Evolutionary conservation across 768 basidiomycete species (phyloP).

Genomic region (Boletus huronensis): DNA sequence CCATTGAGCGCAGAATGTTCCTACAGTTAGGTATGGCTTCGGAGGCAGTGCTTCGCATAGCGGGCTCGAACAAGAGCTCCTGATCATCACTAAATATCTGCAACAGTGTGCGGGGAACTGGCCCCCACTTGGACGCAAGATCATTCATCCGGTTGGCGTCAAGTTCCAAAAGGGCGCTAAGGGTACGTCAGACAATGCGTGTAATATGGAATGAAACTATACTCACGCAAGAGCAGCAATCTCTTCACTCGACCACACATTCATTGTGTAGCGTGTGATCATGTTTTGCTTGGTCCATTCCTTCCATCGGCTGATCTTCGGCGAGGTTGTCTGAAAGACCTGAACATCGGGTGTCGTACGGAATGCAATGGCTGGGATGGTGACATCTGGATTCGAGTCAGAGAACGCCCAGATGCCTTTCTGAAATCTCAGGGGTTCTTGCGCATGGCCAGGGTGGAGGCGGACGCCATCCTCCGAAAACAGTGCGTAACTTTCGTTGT

Average conservation of each 20-base stretch:
- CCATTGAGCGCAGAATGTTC: too few species aligned
- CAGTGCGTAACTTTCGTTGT: neutral
- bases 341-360: neutral
- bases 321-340: constrained; percentile 4
- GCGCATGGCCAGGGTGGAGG: neutral
- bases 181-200: neutral
- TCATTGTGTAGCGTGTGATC: constrained; percentile 2
- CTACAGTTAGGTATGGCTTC: neutral
- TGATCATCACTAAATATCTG: too few species aligned
- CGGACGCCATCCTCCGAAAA: neutral
- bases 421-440: neutral
- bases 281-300: constrained; percentile 3
- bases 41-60: neutral
- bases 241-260: neutral
- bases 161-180: neutral
- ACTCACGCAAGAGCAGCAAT: constrained; percentile 3
- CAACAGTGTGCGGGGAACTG: too few species aligned
- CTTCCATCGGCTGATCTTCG: neutral
- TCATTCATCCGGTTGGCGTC: neutral
- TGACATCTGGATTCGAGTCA: constrained; percentile 1
- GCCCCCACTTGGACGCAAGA: neutral
- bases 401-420: constrained; percentile 1
- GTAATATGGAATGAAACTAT: neutral
- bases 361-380: neutral
- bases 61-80: neutral